Evolutionary conservation across 1,284 basidiomycete species (phyloP).

Genomic region (Trametes versicolor): DNA sequence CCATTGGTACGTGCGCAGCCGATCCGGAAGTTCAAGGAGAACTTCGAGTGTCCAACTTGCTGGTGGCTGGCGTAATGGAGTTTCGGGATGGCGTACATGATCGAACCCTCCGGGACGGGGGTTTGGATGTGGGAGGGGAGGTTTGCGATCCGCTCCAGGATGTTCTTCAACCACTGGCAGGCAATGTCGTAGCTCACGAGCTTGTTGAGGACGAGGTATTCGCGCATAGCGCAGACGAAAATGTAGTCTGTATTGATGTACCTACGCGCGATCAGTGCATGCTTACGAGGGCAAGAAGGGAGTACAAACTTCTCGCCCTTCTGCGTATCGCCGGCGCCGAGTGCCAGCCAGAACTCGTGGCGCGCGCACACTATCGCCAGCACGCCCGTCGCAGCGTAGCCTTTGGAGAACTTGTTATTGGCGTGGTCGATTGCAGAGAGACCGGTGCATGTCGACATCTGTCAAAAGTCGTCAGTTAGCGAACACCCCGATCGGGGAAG

Average conservation of each 20-base stretch:
- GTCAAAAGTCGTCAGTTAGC: background rate
- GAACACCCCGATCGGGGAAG: background rate
- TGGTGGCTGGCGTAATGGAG: conserved; percentile 33
- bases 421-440: conserved; percentile 27
- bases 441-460: conserved; percentile 34
- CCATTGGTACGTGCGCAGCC: conserved; percentile 38
- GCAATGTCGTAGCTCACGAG: conserved; percentile 37
- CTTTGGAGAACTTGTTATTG: conserved; percentile 28
- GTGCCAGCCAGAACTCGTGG: conserved; percentile 32
- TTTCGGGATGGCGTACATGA: too few species aligned
- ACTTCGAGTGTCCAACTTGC: conserved; percentile 27
- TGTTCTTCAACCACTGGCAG: conserved; percentile 35
- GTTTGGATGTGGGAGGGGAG: conserved; percentile 19
- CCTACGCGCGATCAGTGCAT: conserved; percentile 18
- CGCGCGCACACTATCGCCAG: conserved; percentile 31
- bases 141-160: conserved; percentile 17
- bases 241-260: conserved; percentile 41
- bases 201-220: background rate
- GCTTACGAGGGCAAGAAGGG: background rate
- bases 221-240: conserved; percentile 24
- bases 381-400: conserved; percentile 34
- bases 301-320: conserved; percentile 28
- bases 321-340: conserved; percentile 25
- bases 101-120: conserved; percentile 2
- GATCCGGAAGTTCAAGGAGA: conserved; percentile 32